These are phyloP conservation scores for Fusarium nematophilum DNA, from an alignment of 2,329 filamentous ascomycete species.

Conservation along the genomic window DNA sequence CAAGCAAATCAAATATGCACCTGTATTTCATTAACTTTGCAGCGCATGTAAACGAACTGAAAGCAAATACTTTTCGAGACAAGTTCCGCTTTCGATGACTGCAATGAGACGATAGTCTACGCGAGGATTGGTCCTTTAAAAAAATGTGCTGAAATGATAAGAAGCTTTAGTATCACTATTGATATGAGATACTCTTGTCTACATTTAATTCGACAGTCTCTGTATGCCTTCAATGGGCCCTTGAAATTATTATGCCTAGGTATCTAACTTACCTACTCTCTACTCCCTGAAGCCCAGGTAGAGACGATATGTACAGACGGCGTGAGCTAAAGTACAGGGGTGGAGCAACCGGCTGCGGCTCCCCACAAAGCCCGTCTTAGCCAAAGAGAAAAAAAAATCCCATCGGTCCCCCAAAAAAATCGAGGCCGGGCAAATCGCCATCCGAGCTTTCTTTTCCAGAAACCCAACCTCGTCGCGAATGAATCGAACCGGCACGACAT, in stretches of 20 bases:
- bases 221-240: too few relatives aligned
- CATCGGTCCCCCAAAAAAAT: constrained; percentile 32
- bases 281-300: constrained; percentile 26
- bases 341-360: constrained; percentile 28
- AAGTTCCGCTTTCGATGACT: neutral
- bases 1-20: too few relatives aligned
- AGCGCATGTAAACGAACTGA: too few relatives aligned
- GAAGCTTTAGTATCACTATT: too few relatives aligned
- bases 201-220: too few relatives aligned
- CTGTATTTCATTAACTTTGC: too few relatives aligned
- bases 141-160: too few relatives aligned
- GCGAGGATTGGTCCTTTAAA: neutral
- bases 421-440: constrained; percentile 34
- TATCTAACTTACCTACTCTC: too few relatives aligned
- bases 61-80: neutral
- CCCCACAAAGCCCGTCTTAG: constrained; percentile 31
- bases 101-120: neutral
- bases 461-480: constrained; percentile 29
- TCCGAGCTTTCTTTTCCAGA: constrained; percentile 29
- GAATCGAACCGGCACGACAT: constrained; percentile 4
- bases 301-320: constrained; percentile 1
- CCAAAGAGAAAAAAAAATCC: constrained; percentile 38
- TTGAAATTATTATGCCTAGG: too few relatives aligned
- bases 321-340: constrained; percentile 25
- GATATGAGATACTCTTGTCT: too few relatives aligned